Evolutionary conservation across 2,329 filamentous ascomycete species (phyloP).

Genomic region (Penicillium sp.): DNA sequence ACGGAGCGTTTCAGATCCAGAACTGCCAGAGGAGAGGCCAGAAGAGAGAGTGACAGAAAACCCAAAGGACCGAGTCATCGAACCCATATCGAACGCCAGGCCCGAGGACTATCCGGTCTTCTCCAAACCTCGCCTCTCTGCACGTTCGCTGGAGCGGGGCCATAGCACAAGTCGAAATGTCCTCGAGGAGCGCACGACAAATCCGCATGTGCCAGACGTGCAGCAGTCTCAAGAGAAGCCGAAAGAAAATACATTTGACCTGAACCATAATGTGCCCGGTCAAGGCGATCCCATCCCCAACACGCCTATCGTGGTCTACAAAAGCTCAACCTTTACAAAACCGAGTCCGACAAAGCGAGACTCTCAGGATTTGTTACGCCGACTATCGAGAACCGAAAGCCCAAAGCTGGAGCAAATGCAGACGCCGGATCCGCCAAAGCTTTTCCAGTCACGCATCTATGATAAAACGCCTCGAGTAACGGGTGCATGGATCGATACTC

Average conservation of each 20-base stretch:
- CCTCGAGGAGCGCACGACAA: conserved; percentile 23
- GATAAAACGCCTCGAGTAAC: conserved; percentile 47
- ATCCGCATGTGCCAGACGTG: conserved; percentile 13
- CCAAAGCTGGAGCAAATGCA: conserved; percentile 31
- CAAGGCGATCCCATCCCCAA: conserved; percentile 37
- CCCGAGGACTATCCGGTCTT: conserved; percentile 14
- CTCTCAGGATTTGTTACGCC: conserved; percentile 45
- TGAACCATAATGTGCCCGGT: conserved; percentile 15
- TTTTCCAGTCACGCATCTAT: conserved; percentile 33
- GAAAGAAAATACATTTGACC: conserved; percentile 7
- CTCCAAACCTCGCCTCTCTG: conserved; percentile 29
- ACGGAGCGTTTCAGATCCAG: neutral
- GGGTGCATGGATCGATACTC: conserved; percentile 50
- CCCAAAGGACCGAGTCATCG: neutral
- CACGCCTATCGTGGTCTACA: conserved; percentile 40
- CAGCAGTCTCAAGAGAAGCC: conserved; percentile 8
- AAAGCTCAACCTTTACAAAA: conserved; percentile 31
- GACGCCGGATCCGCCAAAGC: conserved; percentile 37
- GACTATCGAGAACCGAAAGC: conserved; percentile 41
- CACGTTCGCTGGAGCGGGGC: conserved; percentile 31
- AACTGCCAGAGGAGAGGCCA: neutral
- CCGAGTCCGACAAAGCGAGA: conserved; percentile 34
- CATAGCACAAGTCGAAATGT: conserved; percentile 22
- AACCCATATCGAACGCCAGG: neutral
- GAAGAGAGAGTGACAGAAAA: neutral